Evolutionary conservation across 495 filamentous ascomycete species (phyloP).

Genomic region (Chaetomium tenue): DNA sequence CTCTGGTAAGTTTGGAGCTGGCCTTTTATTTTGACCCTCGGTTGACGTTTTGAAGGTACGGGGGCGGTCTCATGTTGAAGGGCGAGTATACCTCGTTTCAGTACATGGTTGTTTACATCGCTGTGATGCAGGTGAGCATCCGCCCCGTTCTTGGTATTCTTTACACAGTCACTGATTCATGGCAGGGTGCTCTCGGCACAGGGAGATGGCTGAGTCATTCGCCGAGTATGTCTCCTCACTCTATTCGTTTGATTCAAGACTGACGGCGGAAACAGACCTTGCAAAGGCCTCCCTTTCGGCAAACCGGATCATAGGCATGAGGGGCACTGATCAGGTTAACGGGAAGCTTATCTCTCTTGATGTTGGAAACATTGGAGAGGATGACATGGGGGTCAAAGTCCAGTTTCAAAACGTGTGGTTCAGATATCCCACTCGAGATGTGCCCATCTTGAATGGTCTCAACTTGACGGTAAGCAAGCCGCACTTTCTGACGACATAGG

Average conservation of each 20-base stretch:
- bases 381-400: conserved; percentile 52
- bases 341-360: conserved; percentile 33
- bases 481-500: background rate
- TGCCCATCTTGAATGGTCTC: conserved; percentile 50
- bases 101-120: conserved; percentile 52
- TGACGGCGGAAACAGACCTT: conserved; percentile 43
- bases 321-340: conserved; percentile 31
- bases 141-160: background rate
- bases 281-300: conserved; percentile 58
- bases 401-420: conserved; percentile 60
- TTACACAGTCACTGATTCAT: background rate
- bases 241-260: background rate
- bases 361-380: conserved; percentile 35
- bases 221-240: conserved; percentile 42
- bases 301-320: conserved; percentile 53
- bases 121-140: conserved; percentile 44
- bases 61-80: conserved; percentile 43
- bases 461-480: conserved; percentile 45
- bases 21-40: background rate
- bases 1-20: conserved; percentile 51
- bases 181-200: conserved; percentile 42
- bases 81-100: conserved; percentile 47
- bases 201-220: conserved; percentile 50
- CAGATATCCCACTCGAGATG: conserved; percentile 55
- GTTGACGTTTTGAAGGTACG: conserved; percentile 35